These are phyloP conservation scores for Phytopythium mirpurense DNA, from an alignment of 352 stramenopile species.

Conservation along the genomic window DNA sequence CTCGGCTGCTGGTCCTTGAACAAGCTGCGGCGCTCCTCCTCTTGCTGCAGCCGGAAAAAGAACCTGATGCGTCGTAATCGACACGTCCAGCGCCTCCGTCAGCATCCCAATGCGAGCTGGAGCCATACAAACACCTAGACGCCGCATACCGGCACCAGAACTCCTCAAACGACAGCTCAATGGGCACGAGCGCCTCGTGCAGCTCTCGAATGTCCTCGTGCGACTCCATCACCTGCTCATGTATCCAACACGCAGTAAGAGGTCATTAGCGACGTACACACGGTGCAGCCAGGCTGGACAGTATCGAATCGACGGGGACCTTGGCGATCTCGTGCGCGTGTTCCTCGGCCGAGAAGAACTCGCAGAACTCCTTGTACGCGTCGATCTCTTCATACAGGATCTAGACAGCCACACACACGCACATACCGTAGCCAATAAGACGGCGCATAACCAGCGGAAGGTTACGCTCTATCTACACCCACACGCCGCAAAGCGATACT, in stretches of 20 bases:
- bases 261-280: no score
- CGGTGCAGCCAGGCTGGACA: no score
- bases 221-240: conserved; percentile 34
- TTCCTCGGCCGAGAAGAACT: conserved; percentile 54
- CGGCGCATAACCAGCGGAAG: no score
- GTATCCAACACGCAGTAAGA: no score
- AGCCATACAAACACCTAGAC: neutral
- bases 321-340: conserved; percentile 71
- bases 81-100: neutral
- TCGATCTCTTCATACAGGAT: conserved; percentile 80
- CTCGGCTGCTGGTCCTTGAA: conserved; percentile 17
- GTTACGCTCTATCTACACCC: no score
- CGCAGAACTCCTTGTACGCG: conserved; percentile 57
- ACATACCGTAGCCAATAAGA: no score
- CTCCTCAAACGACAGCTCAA: conserved; percentile 75
- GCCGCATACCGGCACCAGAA: conserved; percentile 66
- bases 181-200: conserved; percentile 66
- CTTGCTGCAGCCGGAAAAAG: conserved; percentile 68
- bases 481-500: no score
- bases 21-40: conserved; percentile 19
- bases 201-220: conserved; percentile 49
- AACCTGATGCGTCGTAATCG: conserved; percentile 15
- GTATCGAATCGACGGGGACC: no score
- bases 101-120: neutral
- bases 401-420: conserved; percentile 13